Evolutionary conservation across 306 rosid species (phyloP), one percentile per base, ranked within the genome.

Genomic region (Trifolium dubium): DNA sequence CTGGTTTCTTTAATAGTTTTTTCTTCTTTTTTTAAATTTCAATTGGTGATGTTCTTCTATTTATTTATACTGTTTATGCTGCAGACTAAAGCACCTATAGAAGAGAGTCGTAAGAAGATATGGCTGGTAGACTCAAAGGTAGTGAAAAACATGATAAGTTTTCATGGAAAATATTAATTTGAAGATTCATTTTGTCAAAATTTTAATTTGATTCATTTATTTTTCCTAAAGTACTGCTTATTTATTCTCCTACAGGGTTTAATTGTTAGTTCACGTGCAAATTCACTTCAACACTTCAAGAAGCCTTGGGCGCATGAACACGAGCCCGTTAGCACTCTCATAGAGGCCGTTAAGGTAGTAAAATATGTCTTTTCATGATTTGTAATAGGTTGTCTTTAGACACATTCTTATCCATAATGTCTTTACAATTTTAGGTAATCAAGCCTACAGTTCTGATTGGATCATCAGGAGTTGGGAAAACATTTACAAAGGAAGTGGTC

Each of bases 301-400:
- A 77, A 90, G 85, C 95, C 95, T 69, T 90, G 98, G 98, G 98
- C 98, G 80, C 98, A 92, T 69, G 98, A 92, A 76, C 98, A 92
- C 58, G 95, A 90, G 68, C 91, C 96, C 55, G 86, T 87, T 56
- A 70, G 77, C 75, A 85, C 64, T 75, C 92, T 92, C 70, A 13
- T 92, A 70, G 76, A 77, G 12, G 98, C 96, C 3, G 97, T 88
- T 71, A 90, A 92, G 98, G 98, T 92, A 54, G 34, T 63, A 56
- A 67, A 58, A 76, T 55, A 44, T 30, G 59, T 34, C 41, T 19
- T 14, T 18, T 28, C 55, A 58, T 77, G 74, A 68, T 32, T 58
- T 60, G 47, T 28, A 58, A 64, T 77, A 15, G 8, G 37, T 60
- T 62, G 23, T 53, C 46, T 51, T 70, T 50, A 7, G 10, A 41